These are phyloP conservation scores for Dictyostelium discoideum DNA, from an alignment of 78 protist genomes.

Conservation along the genomic window DNA sequence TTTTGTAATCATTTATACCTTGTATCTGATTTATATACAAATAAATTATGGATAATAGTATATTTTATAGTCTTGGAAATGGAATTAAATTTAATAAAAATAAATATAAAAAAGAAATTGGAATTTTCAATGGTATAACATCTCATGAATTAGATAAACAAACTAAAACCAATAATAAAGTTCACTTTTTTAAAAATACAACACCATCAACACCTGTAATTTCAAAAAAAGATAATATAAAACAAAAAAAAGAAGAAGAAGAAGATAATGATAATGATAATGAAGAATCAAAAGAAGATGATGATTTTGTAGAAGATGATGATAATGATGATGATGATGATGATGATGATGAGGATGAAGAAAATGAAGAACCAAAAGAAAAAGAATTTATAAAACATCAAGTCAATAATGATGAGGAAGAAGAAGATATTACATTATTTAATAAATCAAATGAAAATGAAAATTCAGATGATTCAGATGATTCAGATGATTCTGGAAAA, in stretches of 20 bases:
- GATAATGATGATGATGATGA: neutral
- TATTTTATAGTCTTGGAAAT: slow-evolving; percentile 52
- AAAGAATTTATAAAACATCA: neutral
- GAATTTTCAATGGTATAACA: slow-evolving; percentile 23
- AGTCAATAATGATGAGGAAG: neutral
- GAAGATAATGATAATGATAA: neutral
- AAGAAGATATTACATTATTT: neutral
- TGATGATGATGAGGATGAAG: neutral
- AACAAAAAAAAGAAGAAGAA: slow-evolving; percentile 4
- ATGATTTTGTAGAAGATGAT: slow-evolving; percentile 14
- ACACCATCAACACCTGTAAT: neutral
- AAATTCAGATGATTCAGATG: slow-evolving; percentile 4
- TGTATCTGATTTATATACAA: neutral
- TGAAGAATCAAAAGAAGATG: slow-evolving; percentile 1
- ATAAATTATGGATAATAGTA: slow-evolving; percentile 58
- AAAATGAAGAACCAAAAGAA: neutral
- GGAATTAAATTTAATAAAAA: slow-evolving; percentile 58
- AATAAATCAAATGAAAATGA: neutral
- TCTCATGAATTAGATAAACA: slow-evolving; percentile 11
- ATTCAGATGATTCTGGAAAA: neutral
- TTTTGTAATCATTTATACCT: no score
- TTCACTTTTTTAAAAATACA: slow-evolving; percentile 28
- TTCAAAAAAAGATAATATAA: neutral
- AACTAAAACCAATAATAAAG: neutral
- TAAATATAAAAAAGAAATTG: slow-evolving; percentile 50